Conservation (phyloP, 1,284 basidiomycete species). For the Fistulinella cinereoalba region DNA sequence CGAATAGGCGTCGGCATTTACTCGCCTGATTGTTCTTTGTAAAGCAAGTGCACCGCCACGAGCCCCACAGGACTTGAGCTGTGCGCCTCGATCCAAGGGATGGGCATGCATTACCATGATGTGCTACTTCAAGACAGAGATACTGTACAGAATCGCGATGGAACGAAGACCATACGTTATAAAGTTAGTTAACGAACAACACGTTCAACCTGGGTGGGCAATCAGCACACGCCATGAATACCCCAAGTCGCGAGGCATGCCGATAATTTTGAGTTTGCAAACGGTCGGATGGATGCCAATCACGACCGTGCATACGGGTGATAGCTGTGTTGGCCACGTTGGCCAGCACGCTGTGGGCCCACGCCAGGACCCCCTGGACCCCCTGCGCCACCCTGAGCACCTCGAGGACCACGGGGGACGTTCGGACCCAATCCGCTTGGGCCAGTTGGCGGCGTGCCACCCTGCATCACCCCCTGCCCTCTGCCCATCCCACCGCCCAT, state of each 20-base stretch:
- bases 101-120: too few relatives aligned
- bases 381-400: slow-evolving; percentile 46
- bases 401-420: slow-evolving; percentile 66
- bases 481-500: slow-evolving; percentile 43
- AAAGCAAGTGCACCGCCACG: neutral
- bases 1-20: too few relatives aligned
- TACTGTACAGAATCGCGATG: slow-evolving; percentile 6
- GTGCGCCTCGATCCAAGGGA: too few relatives aligned
- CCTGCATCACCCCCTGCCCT: slow-evolving; percentile 32
- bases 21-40: too few relatives aligned
- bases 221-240: too few relatives aligned
- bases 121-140: neutral
- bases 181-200: too few relatives aligned
- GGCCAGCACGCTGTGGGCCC: slow-evolving; percentile 71
- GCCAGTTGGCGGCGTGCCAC: slow-evolving; percentile 32
- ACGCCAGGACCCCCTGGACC: slow-evolving; percentile 47
- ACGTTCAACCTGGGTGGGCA: too few relatives aligned
- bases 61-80: neutral
- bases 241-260: too few relatives aligned
- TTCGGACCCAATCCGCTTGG: slow-evolving; percentile 47
- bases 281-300: slow-evolving; percentile 1
- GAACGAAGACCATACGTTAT: slow-evolving; percentile 14
- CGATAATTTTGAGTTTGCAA: slow-evolving; percentile 13
- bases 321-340: slow-evolving; percentile 72
- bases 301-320: slow-evolving; percentile 73